phyloP scores from a whole-genome alignment of 1,139 yeast genomes.

The Yamadazyma triangularis region DNA sequence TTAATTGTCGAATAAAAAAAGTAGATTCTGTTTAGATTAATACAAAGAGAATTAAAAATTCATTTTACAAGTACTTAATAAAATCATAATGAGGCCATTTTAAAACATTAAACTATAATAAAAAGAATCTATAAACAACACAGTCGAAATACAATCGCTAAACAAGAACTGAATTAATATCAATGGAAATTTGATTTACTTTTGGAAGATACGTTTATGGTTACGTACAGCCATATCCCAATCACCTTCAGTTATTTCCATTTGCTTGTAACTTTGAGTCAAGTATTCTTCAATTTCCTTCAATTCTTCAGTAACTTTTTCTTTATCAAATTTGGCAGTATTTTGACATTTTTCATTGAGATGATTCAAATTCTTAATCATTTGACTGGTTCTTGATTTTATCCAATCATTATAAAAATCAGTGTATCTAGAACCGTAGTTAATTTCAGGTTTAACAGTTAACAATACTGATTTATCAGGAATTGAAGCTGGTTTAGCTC shows the following conservation, averaged over 20 bases:
- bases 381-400: conserved; percentile 33
- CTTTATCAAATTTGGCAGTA: conserved; percentile 34
- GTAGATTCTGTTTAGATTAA: no score
- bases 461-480: conserved; percentile 25
- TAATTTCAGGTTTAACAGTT: conserved; percentile 38
- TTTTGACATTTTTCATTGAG: conserved; percentile 17
- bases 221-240: no score
- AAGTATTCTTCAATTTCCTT: conserved; percentile 37
- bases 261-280: conserved; percentile 39
- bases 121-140: no score
- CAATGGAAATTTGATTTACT: no score
- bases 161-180: no score
- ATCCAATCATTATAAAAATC: conserved; percentile 36
- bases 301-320: conserved; percentile 27
- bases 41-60: no score
- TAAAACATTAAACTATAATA: no score
- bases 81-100: no score
- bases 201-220: no score
- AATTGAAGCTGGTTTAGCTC: conserved; percentile 24
- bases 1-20: no score
- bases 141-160: no score
- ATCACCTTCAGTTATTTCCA: conserved; percentile 22
- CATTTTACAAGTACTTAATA: no score
- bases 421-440: conserved; percentile 26
- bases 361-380: conserved; percentile 29